phyloP scores from a whole-genome alignment of 768 basidiomycete species.

The Dentipellis sp. region DNA sequence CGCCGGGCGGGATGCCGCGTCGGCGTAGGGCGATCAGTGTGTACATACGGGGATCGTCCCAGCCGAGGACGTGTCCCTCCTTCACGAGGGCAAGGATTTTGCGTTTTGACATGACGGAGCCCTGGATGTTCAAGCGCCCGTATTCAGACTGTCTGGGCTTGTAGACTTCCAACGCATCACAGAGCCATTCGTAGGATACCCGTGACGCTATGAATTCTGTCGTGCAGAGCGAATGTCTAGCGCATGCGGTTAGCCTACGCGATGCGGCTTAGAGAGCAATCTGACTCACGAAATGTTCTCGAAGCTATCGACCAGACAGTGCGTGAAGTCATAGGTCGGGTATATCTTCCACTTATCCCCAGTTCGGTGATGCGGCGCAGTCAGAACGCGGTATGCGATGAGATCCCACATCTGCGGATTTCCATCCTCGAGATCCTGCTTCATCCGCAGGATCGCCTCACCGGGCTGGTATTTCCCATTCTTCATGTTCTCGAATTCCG shows the following conservation, averaged over 20 bases:
- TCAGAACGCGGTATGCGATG: conserved; percentile 89
- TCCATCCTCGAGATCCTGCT: conserved; percentile 84
- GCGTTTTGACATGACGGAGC: conserved; percentile 94
- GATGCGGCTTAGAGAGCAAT: background rate
- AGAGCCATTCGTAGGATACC: conserved; percentile 98
- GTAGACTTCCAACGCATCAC: conserved; percentile 95
- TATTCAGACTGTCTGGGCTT: conserved; percentile 97
- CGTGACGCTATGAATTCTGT: conserved; percentile 93
- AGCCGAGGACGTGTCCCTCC: conserved; percentile 75
- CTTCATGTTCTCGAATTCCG: conserved; percentile 89
- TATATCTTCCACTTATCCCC: conserved; percentile 94
- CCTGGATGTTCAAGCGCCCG: conserved; percentile 86
- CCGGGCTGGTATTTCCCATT: conserved; percentile 85
- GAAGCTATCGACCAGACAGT: conserved; percentile 96
- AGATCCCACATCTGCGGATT: conserved; percentile 99
- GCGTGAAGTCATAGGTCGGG: conserved; percentile 98
- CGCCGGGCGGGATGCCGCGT: conserved; percentile 94
- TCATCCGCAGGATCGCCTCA: conserved; percentile 93
- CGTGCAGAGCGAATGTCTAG: conserved; percentile 93
- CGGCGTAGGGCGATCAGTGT: conserved; percentile 93
- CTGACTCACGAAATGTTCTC: conserved; percentile 93
- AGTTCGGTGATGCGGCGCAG: conserved; percentile 89
- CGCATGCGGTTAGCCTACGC: conserved; percentile 1
- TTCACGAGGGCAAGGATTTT: conserved; percentile 88
- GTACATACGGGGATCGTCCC: conserved; percentile 97